Conservation (phyloP, 768 basidiomycete genomes). For the Coprinopsis strossmayeri region DNA sequence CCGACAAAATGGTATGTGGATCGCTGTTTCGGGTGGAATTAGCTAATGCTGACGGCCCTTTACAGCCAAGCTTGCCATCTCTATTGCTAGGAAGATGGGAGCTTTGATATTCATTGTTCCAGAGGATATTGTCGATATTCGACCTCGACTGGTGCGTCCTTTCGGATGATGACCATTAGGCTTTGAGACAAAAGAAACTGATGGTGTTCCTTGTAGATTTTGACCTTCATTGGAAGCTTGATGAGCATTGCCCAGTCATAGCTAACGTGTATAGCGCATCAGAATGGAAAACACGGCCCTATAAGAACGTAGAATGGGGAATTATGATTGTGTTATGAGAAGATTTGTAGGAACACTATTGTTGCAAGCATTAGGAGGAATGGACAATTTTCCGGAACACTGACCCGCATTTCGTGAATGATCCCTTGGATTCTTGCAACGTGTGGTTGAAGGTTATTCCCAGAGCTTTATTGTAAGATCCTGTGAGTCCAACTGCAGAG, state of each 20-base stretch:
- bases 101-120: slow-evolving; percentile 95
- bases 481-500: no score
- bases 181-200: no score
- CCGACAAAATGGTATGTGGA: slow-evolving; percentile 78
- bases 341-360: not conserved
- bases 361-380: not conserved
- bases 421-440: no score
- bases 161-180: not conserved
- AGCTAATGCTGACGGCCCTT: not conserved
- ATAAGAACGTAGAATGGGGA: not conserved
- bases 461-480: not conserved
- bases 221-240: slow-evolving; percentile 93
- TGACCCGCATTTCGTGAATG: not conserved
- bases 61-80: slow-evolving; percentile 92
- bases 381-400: not conserved
- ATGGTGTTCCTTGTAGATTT: slow-evolving; percentile 57
- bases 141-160: slow-evolving; percentile 73
- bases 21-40: not conserved
- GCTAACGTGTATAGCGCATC: not conserved
- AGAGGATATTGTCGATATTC: slow-evolving; percentile 93
- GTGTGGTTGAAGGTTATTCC: no score
- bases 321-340: not conserved
- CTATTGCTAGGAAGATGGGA: slow-evolving; percentile 97
- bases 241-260: slow-evolving; percentile 59
- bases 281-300: not conserved